Evolutionary conservation across 2,329 filamentous ascomycete genomes (phyloP), one percentile per base, ranked within the genome.

Genomic region (Sporothrix pallida): DNA sequence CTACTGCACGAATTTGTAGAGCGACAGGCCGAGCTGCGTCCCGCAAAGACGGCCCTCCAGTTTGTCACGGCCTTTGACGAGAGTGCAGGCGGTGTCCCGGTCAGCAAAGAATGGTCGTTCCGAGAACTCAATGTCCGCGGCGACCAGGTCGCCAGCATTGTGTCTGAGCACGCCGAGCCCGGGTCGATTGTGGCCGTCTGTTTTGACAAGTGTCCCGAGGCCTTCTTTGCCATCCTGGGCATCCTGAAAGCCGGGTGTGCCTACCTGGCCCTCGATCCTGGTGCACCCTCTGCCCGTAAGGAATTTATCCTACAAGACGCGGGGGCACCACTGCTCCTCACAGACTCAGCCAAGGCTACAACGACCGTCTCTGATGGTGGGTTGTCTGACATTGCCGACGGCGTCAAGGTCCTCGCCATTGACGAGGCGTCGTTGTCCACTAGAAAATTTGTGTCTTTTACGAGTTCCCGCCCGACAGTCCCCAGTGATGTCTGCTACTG

Each of bases 201-300:
- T 79, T 97, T 97, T 78, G 90, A 94, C 73, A 97, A 97, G 79
- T 95, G 91, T 75, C 91, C 94, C 0, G 92, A 95, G 79, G 94
- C 93, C 0, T 95, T 93, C 52, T 93, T 96, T 78, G 88, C 91
- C 0, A 94, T 97, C 54, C 83, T 97, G 1, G 94, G 93, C 0
- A 91, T 96, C 72, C 83, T 97, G 46, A 97, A 97, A 80, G 89
- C 92, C 6, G 94, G 94, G 0, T 95, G 92, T 79, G 89, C 91
- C 0, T 97, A 95, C 80, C 86, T 97, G 17, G 93, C 94, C 0
- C 86, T 97, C 10, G 94, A 97, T 78, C 91, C 92, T 0, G 87
- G 86, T 0, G 91, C 94, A 0, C 94, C 94, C 0, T 83, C 84
- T 3, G 87, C 91, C 10, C 86, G 94, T n/a, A 93, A 94, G 77